phyloP scores from a whole-genome alignment of 2,329 filamentous ascomycete genomes.

The Elsinoe ampelina region DNA sequence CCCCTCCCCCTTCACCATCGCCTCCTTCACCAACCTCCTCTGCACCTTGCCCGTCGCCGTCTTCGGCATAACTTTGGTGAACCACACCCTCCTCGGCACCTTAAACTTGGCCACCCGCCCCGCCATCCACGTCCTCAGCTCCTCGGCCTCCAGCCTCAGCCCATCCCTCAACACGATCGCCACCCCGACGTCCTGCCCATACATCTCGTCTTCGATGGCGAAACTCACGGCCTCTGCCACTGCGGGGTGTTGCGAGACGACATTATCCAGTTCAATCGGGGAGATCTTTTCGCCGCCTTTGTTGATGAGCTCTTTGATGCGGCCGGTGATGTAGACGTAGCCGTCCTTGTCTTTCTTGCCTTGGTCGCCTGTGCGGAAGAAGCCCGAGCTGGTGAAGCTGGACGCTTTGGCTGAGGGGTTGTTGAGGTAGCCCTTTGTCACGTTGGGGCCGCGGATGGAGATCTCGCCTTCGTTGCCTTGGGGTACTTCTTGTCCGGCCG shows the following conservation, averaged over 20 bases:
- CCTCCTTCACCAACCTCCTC: constrained; percentile 73
- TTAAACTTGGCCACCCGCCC: constrained; percentile 74
- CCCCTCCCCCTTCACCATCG: constrained; percentile 56
- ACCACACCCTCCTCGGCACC: constrained; percentile 60
- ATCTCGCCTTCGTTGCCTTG: constrained; percentile 70
- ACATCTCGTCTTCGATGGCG: constrained; percentile 71
- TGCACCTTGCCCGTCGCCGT: constrained; percentile 89
- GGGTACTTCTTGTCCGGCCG: constrained; percentile 56
- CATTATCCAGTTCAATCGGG: constrained; percentile 80
- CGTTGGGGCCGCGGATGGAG: constrained; percentile 71
- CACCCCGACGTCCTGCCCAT: constrained; percentile 71
- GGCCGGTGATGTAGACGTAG: constrained; percentile 78
- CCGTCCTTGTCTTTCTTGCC: constrained; percentile 71
- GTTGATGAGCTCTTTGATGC: constrained; percentile 89
- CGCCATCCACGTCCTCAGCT: constrained; percentile 59
- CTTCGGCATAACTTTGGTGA: constrained; percentile 78
- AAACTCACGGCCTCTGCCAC: constrained; percentile 76
- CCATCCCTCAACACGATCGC: constrained; percentile 65
- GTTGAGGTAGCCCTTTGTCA: constrained; percentile 78
- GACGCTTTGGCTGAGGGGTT: constrained; percentile 66
- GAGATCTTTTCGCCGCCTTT: constrained; percentile 86
- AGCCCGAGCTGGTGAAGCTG: constrained; percentile 64
- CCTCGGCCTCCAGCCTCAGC: constrained; percentile 44
- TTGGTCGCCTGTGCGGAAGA: constrained; percentile 83
- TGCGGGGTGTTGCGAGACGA: constrained; percentile 61